phyloP scores from a whole-genome alignment of 2,329 filamentous ascomycete genomes.

The Bimuria novae-zelandiae region DNA sequence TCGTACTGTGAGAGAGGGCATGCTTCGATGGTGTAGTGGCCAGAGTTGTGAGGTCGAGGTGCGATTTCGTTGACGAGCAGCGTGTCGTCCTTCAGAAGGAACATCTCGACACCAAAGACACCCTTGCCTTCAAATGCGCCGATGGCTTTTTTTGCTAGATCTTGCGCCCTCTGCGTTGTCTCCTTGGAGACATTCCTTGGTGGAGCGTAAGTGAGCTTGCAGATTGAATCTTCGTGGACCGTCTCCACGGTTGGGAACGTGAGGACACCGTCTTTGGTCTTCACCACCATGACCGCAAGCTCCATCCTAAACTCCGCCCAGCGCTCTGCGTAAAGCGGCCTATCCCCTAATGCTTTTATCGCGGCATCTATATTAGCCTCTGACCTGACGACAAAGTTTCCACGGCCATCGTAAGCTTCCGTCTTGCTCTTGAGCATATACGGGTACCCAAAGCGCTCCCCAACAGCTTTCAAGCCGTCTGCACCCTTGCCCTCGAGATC shows the following conservation, averaged over 20 bases:
- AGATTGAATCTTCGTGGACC: conserved; percentile 92
- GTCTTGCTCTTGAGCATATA: conserved; percentile 92
- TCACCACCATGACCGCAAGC: conserved; percentile 91
- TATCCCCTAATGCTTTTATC: conserved; percentile 65
- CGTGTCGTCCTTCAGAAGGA: conserved; percentile 72
- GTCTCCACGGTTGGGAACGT: conserved; percentile 93
- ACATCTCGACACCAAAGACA: conserved; percentile 97
- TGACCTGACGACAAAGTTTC: conserved; percentile 68
- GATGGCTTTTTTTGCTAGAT: conserved; percentile 79
- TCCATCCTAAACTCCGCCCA: conserved; percentile 86
- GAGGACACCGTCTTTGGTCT: conserved; percentile 74
- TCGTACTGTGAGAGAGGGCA: conserved; percentile 90
- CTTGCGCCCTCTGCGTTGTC: conserved; percentile 69
- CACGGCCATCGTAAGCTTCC: conserved; percentile 89
- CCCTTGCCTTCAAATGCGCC: conserved; percentile 83
- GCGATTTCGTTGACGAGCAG: conserved; percentile 87
- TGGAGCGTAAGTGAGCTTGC: conserved; percentile 88
- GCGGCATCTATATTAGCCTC: conserved; percentile 67
- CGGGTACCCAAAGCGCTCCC: conserved; percentile 72
- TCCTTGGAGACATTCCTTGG: conserved; percentile 69
- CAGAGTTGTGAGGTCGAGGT: conserved; percentile 84
- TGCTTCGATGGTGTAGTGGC: conserved; percentile 93
- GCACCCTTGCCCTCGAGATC: conserved; percentile 65
- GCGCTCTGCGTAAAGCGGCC: conserved; percentile 85
- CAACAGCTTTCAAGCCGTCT: conserved; percentile 67